phyloP scores from a whole-genome alignment of 331 rosid genomes.

The Quercus phellos region DNA sequence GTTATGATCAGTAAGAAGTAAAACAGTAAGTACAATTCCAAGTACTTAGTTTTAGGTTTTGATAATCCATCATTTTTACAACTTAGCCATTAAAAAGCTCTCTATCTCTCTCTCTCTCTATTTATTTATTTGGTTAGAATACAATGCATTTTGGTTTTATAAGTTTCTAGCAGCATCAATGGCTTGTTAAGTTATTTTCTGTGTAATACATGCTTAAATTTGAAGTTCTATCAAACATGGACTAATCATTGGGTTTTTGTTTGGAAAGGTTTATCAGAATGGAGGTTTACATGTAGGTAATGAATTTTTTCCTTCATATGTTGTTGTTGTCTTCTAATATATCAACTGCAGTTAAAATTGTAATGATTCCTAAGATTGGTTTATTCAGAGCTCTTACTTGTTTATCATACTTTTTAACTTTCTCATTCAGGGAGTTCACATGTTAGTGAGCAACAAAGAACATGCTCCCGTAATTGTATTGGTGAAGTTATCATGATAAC shows the following conservation, averaged over 20 bases:
- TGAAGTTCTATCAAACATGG: conserved; percentile 16
- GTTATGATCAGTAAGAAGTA: neutral
- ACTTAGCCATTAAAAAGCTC: too few species aligned
- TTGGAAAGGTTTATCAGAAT: conserved; percentile 49
- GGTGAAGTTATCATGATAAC: conserved; percentile 67
- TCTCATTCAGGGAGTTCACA: conserved; percentile 48
- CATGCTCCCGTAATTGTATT: conserved; percentile 52
- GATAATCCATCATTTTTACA: too few species aligned
- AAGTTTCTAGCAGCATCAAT: neutral
- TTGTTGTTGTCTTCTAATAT: conserved; percentile 1
- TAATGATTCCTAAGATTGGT: neutral
- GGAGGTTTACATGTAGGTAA: conserved; percentile 65
- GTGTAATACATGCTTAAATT: conserved; percentile 1
- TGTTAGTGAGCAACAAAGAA: conserved; percentile 24
- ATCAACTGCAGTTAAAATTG: conserved; percentile 3
- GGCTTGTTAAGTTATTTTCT: neutral
- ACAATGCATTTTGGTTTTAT: neutral
- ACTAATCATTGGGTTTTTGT: conserved; percentile 39
- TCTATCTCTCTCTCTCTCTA: too few species aligned
- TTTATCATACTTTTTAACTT: neutral
- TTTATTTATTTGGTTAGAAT: neutral
- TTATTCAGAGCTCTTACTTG: conserved; percentile 6
- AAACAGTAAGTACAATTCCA: neutral
- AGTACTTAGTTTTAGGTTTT: too few species aligned
- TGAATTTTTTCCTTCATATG: conserved; percentile 25